These are phyloP conservation scores for Tillandsia leiboldiana DNA, from an alignment of 176 grass and related monocot species.

Conservation along the genomic window DNA sequence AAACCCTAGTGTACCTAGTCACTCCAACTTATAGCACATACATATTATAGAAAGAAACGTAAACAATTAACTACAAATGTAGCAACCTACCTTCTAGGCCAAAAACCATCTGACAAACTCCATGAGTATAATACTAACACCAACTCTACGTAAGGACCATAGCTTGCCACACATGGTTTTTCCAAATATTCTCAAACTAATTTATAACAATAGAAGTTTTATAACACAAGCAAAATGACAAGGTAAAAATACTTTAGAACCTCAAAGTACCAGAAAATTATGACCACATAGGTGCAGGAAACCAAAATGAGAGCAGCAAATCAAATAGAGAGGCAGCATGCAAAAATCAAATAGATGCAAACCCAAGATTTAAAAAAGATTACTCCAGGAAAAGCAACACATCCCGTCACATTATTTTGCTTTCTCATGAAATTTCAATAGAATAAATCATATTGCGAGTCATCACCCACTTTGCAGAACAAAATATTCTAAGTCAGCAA, in stretches of 20 bases:
- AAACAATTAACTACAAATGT: no score
- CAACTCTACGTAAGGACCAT: no score
- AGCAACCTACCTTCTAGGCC: no score
- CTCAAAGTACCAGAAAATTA: not conserved
- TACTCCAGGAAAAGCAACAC: not conserved
- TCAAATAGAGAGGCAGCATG: not conserved
- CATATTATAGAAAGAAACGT: no score
- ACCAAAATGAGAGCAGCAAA: not conserved
- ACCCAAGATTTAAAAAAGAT: not conserved
- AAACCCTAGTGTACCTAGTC: no score
- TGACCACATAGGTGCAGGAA: not conserved
- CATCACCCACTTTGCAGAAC: no score
- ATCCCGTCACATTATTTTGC: not conserved
- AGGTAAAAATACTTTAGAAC: not conserved
- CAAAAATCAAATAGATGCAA: not conserved
- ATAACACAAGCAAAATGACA: not conserved
- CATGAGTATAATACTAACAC: no score
- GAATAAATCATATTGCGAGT: not conserved
- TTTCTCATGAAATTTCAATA: not conserved
- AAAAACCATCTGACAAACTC: no score
- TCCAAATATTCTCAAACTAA: not conserved
- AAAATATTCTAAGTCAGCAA: no score
- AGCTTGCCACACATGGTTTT: no score
- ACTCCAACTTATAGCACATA: no score
- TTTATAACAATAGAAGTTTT: not conserved